Evolutionary conservation across 352 stramenopile species (phyloP).

Genomic region (Phytophthora hibernalis): DNA sequence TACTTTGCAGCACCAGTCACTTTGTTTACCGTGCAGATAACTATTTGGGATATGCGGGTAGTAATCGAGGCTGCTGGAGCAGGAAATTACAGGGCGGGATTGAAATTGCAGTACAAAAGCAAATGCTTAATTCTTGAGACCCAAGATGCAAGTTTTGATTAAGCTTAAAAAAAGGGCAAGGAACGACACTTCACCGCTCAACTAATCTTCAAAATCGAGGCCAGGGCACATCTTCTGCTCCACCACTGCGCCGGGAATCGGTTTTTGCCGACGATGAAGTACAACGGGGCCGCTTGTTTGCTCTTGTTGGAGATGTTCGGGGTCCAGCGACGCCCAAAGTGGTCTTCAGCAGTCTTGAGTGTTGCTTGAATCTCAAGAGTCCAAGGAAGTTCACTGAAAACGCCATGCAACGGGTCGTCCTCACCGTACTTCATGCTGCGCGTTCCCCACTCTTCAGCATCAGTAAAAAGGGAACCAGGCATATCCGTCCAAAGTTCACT

Average conservation of each 20-base stretch:
- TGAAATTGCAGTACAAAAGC: neutral
- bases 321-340: conserved; percentile 58
- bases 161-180: neutral
- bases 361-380: conserved; percentile 44
- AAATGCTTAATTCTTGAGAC: neutral
- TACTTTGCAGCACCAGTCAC: neutral
- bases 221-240: conserved; percentile 33
- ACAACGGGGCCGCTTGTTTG: conserved; percentile 26
- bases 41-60: neutral
- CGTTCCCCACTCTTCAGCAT: conserved; percentile 31
- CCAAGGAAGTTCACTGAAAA: conserved; percentile 52
- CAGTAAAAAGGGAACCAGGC: conserved; percentile 30
- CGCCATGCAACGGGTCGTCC: conserved; percentile 55
- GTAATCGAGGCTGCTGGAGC: too few relatives aligned
- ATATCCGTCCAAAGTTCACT: conserved; percentile 70
- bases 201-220: conserved; percentile 29
- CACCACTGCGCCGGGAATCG: conserved; percentile 32
- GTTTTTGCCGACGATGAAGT: conserved; percentile 44
- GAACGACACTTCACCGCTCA: neutral
- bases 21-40: neutral
- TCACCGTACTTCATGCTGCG: conserved; percentile 57
- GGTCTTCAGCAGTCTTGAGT: conserved; percentile 31
- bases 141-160: neutral
- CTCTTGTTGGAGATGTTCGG: conserved; percentile 28
- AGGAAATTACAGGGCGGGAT: neutral